A percentile compares a stretch with the other conserved stretches of the same genome.
Conservation (phyloP, 306 rosid genomes). For the Geum urbanum region DNA sequence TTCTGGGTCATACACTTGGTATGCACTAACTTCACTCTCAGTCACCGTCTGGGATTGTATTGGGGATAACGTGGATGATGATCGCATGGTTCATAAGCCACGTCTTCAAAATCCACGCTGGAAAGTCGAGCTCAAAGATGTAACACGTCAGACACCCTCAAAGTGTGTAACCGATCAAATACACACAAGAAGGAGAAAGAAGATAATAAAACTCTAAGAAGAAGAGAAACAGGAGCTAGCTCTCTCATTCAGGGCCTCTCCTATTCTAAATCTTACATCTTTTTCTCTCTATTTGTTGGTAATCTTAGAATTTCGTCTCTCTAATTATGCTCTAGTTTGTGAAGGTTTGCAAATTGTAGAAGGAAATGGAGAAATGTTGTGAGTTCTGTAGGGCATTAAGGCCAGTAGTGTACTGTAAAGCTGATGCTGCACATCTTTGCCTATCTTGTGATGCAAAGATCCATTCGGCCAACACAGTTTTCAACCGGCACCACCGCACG, state of each 20-base stretch:
- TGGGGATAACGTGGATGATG: slow-evolving; percentile 51
- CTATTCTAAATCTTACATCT: neutral
- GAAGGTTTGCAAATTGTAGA: slow-evolving; percentile 15
- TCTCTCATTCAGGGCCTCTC: neutral
- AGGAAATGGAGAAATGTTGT: slow-evolving; percentile 69
- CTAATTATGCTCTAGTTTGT: neutral
- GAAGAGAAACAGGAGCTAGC: slow-evolving; percentile 1
- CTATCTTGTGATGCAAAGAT: slow-evolving; percentile 86
- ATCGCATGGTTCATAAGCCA: slow-evolving; percentile 35
- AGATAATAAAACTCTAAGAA: slow-evolving; percentile 13
- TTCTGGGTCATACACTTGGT: neutral
- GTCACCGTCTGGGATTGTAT: slow-evolving; percentile 4
- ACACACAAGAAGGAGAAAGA: neutral
- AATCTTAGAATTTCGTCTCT: neutral
- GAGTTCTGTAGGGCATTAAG: slow-evolving; percentile 70
- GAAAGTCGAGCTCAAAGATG: slow-evolving; percentile 45
- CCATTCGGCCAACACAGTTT: slow-evolving; percentile 77
- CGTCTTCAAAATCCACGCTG: slow-evolving; percentile 66
- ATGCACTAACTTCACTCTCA: neutral
- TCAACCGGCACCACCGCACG: slow-evolving; percentile 57
- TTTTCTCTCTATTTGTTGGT: neutral
- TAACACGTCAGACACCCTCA: slow-evolving; percentile 50
- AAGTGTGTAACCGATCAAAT: slow-evolving; percentile 16
- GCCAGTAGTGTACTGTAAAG: slow-evolving; percentile 74
- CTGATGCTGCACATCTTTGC: slow-evolving; percentile 87